Evolutionary conservation across 768 basidiomycete genomes (phyloP).

Genomic region (Lactifluus subvellereus): DNA sequence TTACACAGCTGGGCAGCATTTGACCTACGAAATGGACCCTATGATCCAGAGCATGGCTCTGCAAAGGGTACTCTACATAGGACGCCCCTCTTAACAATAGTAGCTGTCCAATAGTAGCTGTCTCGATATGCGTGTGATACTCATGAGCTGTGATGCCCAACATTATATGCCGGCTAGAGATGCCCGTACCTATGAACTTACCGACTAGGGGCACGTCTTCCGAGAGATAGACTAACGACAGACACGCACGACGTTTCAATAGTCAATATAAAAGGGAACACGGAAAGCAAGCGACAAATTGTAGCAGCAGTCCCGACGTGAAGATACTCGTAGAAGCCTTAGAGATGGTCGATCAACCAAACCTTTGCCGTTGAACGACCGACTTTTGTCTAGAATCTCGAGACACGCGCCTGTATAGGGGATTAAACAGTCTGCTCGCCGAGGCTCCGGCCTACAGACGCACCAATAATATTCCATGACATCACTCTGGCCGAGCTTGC

Average conservation of each 20-base stretch:
- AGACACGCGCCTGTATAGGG: conserved; percentile 71
- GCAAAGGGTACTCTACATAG: too few relatives aligned
- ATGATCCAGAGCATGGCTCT: too few relatives aligned
- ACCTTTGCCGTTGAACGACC: conserved; percentile 31
- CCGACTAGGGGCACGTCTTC: background rate
- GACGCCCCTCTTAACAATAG: too few relatives aligned
- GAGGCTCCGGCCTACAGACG: conserved; percentile 24
- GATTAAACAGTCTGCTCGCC: background rate
- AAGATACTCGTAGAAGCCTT: background rate
- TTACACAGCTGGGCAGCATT: too few relatives aligned
- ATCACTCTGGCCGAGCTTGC: conserved; percentile 81
- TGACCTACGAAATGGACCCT: too few relatives aligned
- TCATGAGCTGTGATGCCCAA: background rate
- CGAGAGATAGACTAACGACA: background rate
- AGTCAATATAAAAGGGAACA: background rate
- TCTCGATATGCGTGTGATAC: too few relatives aligned
- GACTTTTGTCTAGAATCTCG: conserved; percentile 46
- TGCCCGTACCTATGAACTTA: background rate
- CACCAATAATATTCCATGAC: conserved; percentile 97
- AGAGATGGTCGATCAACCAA: conserved; percentile 15
- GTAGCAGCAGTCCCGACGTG: background rate
- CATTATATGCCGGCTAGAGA: background rate
- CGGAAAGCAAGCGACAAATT: background rate
- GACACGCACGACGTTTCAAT: background rate
- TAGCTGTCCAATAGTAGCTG: too few relatives aligned